phyloP scores from a whole-genome alignment of 192 early-diverging fungal genomes.

The Chytriomyces sp. region DNA sequence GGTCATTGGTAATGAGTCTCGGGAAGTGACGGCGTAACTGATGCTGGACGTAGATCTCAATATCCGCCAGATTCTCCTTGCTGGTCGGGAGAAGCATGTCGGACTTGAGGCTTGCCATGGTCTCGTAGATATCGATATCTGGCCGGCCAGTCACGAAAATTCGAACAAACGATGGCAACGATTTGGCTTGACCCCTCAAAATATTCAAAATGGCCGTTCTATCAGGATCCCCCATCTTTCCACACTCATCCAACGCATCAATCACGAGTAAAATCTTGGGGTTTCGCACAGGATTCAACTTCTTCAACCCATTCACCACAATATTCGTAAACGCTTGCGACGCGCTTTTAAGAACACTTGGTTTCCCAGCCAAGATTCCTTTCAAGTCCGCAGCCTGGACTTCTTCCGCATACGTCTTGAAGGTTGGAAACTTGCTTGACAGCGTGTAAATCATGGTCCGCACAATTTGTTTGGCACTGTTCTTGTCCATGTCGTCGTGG shows the following conservation, averaged over 20 bases:
- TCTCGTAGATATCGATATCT: slow-evolving; percentile 31
- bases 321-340: background rate
- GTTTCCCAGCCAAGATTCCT: background rate
- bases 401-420: background rate
- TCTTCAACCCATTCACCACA: background rate
- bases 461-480: slow-evolving; percentile 4
- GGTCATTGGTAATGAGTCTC: background rate
- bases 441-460: slow-evolving; percentile 20
- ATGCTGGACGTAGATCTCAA: background rate
- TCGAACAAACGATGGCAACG: slow-evolving; percentile 24
- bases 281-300: background rate
- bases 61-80: slow-evolving; percentile 7
- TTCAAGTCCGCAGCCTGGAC: slow-evolving; percentile 9
- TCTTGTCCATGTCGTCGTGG: slow-evolving; percentile 34
- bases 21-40: background rate
- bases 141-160: slow-evolving; percentile 33
- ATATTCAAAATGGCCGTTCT: slow-evolving; percentile 12
- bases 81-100: slow-evolving; percentile 13
- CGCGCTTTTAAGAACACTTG: background rate
- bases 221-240: background rate
- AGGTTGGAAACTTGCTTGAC: background rate
- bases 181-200: slow-evolving; percentile 1
- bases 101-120: background rate
- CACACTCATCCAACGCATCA: slow-evolving; percentile 38
- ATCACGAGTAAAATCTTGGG: slow-evolving; percentile 25